Evolutionary conservation across 371 early-diverging fungal genomes (phyloP).

Genomic region (Apophysomyces elegans): DNA sequence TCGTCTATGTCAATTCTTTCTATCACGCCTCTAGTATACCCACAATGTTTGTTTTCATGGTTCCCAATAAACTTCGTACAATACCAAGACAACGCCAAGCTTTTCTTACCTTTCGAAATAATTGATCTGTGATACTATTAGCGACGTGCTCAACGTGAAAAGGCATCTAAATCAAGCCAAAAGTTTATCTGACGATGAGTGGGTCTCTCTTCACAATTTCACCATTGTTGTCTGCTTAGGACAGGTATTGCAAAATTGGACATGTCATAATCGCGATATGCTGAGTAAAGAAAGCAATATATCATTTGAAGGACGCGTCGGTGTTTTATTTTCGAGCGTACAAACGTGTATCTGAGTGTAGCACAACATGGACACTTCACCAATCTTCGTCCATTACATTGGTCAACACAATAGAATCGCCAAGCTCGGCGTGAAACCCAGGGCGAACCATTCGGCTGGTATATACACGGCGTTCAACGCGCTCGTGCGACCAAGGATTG

Average conservation of each 20-base stretch:
- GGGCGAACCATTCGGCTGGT: conserved; percentile 28
- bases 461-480: conserved; percentile 19
- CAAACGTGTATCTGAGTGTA: too few species aligned
- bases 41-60: background rate
- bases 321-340: too few species aligned
- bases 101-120: background rate
- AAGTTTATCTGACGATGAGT: too few species aligned
- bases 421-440: conserved; percentile 28
- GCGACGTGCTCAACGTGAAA: too few species aligned
- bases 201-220: too few species aligned
- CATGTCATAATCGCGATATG: too few species aligned
- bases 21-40: background rate
- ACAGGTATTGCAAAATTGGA: too few species aligned
- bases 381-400: background rate
- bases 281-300: too few species aligned
- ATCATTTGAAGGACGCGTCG: too few species aligned
- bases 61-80: background rate
- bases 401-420: conserved; percentile 22
- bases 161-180: too few species aligned
- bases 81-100: conserved; percentile 9
- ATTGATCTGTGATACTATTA: background rate
- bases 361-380: background rate
- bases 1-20: background rate
- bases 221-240: too few species aligned
- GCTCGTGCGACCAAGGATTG: background rate